Percentiles rank a stretch among this genome's conserved stretches.
phyloP scores from a whole-genome alignment of 768 basidiomycete genomes.

The Hygrophorus russula region DNA sequence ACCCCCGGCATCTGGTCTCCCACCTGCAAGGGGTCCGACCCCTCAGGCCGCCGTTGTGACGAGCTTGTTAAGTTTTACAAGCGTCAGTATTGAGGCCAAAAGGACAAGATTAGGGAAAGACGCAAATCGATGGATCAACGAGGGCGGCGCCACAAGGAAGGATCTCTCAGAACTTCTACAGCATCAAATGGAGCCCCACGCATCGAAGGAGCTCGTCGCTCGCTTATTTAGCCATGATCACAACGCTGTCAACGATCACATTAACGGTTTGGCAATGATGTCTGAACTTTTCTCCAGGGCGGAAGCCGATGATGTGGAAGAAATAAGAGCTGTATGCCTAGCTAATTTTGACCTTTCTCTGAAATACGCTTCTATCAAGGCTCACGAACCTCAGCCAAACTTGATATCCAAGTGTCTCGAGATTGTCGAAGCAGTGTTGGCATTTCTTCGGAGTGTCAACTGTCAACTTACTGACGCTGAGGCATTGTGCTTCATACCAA shows the following conservation, averaged over 20 bases:
- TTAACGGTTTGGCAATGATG: slow-evolving; percentile 63
- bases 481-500: slow-evolving; percentile 80
- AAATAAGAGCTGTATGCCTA: slow-evolving; percentile 51
- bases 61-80: slow-evolving; percentile 32
- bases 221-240: slow-evolving; percentile 93
- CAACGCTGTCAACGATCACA: slow-evolving; percentile 86
- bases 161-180: slow-evolving; percentile 82
- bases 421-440: slow-evolving; percentile 66
- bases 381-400: slow-evolving; percentile 86
- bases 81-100: slow-evolving; percentile 51
- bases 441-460: slow-evolving; percentile 60
- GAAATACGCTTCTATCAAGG: slow-evolving; percentile 88
- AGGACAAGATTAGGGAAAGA: slow-evolving; percentile 65
- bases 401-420: slow-evolving; percentile 83
- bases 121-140: slow-evolving; percentile 73
- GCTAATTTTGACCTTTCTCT: slow-evolving; percentile 86
- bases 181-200: slow-evolving; percentile 83
- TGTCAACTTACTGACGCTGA: slow-evolving; percentile 81
- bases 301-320: slow-evolving; percentile 34
- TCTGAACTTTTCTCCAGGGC: slow-evolving; percentile 64
- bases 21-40: not conserved
- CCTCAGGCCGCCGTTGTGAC: slow-evolving; percentile 20
- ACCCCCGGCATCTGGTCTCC: slow-evolving; percentile 21
- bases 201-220: slow-evolving; percentile 62
- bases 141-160: slow-evolving; percentile 71